Evolutionary conservation across 202 grass and related monocot species (phyloP), one percentile per base, ranked within the genome.

Genomic region (Panicum virgatum): DNA sequence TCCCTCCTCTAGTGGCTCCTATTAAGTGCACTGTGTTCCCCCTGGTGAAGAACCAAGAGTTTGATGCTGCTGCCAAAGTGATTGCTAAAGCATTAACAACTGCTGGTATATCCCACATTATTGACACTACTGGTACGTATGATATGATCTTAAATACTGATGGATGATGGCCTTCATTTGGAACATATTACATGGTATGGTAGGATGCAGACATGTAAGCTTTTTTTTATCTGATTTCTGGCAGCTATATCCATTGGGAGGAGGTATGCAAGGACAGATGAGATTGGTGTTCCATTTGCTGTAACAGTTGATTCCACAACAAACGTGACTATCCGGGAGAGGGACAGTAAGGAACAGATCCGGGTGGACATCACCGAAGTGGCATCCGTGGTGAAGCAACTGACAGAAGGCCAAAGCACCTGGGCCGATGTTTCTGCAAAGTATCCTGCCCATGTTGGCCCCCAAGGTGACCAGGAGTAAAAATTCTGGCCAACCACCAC

Each of bases 1-100:
- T 97, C 70, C 90, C 90, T 64, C 93, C 93, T 82, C 52, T 91
- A 1, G 93, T 93, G 40, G 90, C 93, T 82, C 93, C 93, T 83
- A 93, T 97, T 66, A 97, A 97, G 67, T 97, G 93, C 86, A 97
- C 88, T 0, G 93, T 97, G 77, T 97, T 97, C 50, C 93, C 93
- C 5, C 52, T 97, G 30, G 86, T 97, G 19, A 97, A 97, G 65
- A 69, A 86, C n/a, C 84, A 87, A 40, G 82, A 97, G 69, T 91
- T 91, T 80, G 93, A 93, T 48, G 81, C 40, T 62, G 90, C 85
- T n/a, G 93, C 93, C 2, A 93, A 91, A 85, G 42, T 80, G 37
- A 90, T 97, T 50, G 90, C 74, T 2, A 91, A 87, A 77, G 72
- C 82, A 73, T 61, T 97, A 74, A 93, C 86, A 73, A 61, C 84